Base-by-base conservation (phyloP, 2,329 filamentous ascomycete genomes). In the Aspergillus versicolor region DNA sequence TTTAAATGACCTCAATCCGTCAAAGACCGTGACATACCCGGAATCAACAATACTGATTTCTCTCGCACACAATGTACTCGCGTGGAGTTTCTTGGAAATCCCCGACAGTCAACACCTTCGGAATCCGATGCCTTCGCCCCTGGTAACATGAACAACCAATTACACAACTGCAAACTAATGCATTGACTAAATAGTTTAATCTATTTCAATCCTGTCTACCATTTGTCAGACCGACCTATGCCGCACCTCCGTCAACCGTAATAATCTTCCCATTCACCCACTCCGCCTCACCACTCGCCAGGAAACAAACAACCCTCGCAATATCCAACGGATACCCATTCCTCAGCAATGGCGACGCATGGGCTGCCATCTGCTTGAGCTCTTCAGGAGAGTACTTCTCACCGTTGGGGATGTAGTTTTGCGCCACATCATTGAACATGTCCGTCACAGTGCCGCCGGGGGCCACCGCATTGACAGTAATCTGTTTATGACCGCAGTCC, bases 361-460 rank as follows among this genome's bases (percentile, higher is more conserved):
- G 22, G 3, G 55, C 56, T 13, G 41, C 47, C 30, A 56, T 53
- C 47, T 51, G 27, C 15, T 49, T 8, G 13, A 55, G n/a, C 56
- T 61, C 52, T 43, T 52, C 50, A 13, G 32, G 27, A 13, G 45
- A 49, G 6, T 46, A 45, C 19, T 52, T 52, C 4, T 61, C 43
- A 22, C 51, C 50, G 24, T 56, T 50, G 15, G 60, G 56, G 17
- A 63, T 51, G 43, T 58, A 60, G 22, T 52, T 42, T 27, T 54
- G 21, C 11, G 58, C 48, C 4, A 50, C 53, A 6, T 34, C 55
- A 17, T 87, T 82, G 74, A 85, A 88, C 85, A 88, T 88, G 64
- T 88, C 85, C 13, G 82, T 86, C 77, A 86, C 87, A 73, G 87
- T 86, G 13, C 85, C 86, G 55, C 86, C 86, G 0, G 86, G 86